These are phyloP conservation scores for Solanum chacoense DNA, from an alignment of 305 asterid species.

Conservation along the genomic window DNA sequence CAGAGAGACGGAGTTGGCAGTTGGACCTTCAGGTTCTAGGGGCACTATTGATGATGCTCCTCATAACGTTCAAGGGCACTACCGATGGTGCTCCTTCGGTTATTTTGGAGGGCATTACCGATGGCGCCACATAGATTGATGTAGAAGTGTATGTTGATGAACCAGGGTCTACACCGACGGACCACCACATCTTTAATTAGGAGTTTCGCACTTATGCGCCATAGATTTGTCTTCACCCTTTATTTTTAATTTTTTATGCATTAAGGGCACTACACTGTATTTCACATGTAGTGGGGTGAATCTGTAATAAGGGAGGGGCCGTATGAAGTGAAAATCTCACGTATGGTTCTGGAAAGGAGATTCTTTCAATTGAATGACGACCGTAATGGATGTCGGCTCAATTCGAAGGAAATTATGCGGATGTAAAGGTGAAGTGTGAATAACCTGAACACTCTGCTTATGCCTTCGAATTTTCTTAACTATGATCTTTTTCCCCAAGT, in stretches of 20 bases:
- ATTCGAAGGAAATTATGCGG: no score
- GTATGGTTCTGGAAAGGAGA: no score
- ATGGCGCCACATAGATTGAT: background rate
- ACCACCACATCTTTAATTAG: background rate
- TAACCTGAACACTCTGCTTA: background rate
- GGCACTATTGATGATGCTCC: background rate
- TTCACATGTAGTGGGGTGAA: background rate
- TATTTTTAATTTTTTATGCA: background rate
- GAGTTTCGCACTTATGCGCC: background rate
- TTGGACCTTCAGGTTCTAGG: background rate
- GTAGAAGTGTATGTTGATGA: background rate
- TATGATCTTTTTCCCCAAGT: background rate
- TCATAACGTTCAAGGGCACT: background rate
- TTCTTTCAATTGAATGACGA: no score
- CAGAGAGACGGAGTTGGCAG: background rate
- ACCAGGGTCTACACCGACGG: background rate
- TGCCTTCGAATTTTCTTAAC: background rate
- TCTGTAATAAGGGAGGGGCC: background rate
- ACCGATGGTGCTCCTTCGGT: background rate
- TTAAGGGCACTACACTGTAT: no score
- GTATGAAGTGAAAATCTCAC: no score
- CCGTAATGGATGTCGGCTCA: no score
- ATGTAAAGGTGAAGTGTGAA: background rate
- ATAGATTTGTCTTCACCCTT: background rate
- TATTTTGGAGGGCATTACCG: background rate